These are phyloP conservation scores for Epichloe sibirici DNA, from an alignment of 2,329 filamentous ascomycete genomes.

Conservation along the genomic window DNA sequence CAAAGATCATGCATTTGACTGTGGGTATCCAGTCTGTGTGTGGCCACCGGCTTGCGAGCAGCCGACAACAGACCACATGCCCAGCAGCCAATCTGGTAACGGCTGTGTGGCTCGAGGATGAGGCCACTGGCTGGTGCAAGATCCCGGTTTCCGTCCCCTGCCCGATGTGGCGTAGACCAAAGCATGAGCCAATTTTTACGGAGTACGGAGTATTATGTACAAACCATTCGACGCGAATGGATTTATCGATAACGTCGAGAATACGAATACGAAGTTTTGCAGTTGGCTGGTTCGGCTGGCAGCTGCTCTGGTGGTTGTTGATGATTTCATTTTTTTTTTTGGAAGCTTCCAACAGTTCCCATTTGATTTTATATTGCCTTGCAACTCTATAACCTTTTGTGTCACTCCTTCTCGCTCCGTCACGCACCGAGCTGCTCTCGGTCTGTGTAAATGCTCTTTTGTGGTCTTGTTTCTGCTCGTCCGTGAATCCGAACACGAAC, in stretches of 20 bases:
- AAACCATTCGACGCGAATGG: too few species aligned
- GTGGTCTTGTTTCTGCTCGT: not conserved
- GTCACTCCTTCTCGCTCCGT: not conserved
- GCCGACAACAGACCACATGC: not conserved
- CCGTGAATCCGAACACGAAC: constrained; percentile 8
- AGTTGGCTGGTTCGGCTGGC: not conserved
- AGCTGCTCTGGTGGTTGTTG: not conserved
- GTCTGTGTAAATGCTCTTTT: too few species aligned
- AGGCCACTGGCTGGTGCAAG: constrained; percentile 18
- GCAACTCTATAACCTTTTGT: not conserved
- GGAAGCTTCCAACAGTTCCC: not conserved
- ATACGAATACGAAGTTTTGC: constrained; percentile 4
- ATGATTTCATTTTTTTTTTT: not conserved
- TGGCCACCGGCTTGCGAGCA: not conserved
- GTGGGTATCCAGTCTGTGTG: not conserved
- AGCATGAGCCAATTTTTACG: not conserved
- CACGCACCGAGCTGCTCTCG: not conserved
- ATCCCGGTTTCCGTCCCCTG: constrained; percentile 20
- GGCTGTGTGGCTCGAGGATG: constrained; percentile 21
- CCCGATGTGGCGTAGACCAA: not conserved
- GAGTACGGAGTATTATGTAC: too few species aligned
- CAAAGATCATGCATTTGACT: too few species aligned
- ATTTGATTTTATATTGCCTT: not conserved
- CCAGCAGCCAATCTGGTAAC: constrained; percentile 2
- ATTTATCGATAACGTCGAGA: not conserved